These are phyloP conservation scores for Mortierella sp. DNA, from an alignment of 371 early-diverging fungal species.

Conservation along the genomic window DNA sequence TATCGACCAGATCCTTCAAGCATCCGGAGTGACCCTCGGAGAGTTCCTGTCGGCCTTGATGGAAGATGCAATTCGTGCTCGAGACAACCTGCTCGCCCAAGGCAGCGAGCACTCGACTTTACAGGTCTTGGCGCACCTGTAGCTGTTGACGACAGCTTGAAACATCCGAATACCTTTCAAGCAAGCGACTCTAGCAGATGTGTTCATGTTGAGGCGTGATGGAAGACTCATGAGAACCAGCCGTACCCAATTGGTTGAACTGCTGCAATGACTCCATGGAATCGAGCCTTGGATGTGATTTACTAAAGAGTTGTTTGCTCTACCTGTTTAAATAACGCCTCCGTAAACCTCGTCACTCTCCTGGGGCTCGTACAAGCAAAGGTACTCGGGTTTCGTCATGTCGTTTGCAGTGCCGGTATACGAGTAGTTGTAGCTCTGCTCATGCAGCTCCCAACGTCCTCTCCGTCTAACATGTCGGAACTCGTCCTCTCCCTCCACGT, in stretches of 20 bases:
- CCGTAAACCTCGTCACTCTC: conserved; percentile 42
- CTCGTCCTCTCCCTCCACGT: conserved; percentile 37
- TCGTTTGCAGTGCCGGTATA: conserved; percentile 67
- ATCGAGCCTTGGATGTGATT: too few species aligned
- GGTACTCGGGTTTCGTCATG: conserved; percentile 72
- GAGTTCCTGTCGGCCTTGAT: conserved; percentile 33
- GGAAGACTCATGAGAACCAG: too few species aligned
- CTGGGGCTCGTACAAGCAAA: conserved; percentile 79
- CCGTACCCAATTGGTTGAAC: too few species aligned
- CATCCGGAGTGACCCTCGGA: conserved; percentile 29
- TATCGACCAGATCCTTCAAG: conserved; percentile 24
- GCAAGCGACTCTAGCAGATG: too few species aligned
- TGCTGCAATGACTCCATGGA: too few species aligned
- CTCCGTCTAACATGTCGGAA: conserved; percentile 60
- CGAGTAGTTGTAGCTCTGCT: conserved; percentile 90
- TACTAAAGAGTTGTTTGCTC: neutral
- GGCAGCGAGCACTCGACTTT: neutral
- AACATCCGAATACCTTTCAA: too few species aligned
- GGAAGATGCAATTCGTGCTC: conserved; percentile 24
- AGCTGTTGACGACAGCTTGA: too few species aligned
- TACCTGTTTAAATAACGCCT: conserved; percentile 34
- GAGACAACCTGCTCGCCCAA: conserved; percentile 16
- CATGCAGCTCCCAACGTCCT: conserved; percentile 91
- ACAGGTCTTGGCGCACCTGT: too few species aligned
- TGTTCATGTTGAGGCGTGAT: too few species aligned